A percentile compares a stretch with the other conserved stretches of the same genome.
Conservation (phyloP, 1,284 basidiomycete species). For the Ustilago cynodontis region DNA sequence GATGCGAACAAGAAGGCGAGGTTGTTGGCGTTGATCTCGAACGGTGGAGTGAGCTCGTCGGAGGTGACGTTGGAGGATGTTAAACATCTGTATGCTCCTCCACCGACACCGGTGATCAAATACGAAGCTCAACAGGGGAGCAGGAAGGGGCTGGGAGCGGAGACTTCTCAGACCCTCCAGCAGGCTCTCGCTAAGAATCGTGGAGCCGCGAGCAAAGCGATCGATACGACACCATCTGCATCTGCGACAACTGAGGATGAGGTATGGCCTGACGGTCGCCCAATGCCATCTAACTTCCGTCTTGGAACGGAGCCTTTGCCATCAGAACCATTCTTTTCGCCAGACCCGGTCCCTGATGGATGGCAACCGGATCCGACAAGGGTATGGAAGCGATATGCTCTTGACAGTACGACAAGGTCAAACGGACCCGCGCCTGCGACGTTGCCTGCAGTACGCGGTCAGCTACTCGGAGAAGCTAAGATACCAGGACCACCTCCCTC, state of each 20-base stretch:
- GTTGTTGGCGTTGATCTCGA: conserved; percentile 23
- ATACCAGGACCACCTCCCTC: conserved; percentile 80
- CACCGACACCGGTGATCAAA: conserved; percentile 79
- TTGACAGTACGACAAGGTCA: conserved; percentile 17
- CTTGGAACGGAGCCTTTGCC: conserved; percentile 78
- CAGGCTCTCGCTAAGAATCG: conserved; percentile 11
- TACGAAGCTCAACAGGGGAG: conserved; percentile 81
- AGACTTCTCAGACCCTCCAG: conserved; percentile 6
- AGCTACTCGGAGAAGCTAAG: conserved; percentile 83
- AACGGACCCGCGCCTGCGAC: conserved; percentile 26
- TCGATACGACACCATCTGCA: background rate
- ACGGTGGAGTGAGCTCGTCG: conserved; percentile 13
- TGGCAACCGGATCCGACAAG: conserved; percentile 87
- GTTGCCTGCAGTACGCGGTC: conserved; percentile 78
- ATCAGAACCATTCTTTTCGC: conserved; percentile 79
- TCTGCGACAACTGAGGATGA: background rate
- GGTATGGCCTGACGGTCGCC: conserved; percentile 79
- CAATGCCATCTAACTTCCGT: conserved; percentile 81
- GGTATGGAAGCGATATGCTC: conserved; percentile 75
- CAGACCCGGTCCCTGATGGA: conserved; percentile 80
- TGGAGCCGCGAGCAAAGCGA: background rate
- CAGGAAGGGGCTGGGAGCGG: conserved; percentile 79
- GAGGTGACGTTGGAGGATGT: conserved; percentile 71
- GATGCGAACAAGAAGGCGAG: conserved; percentile 80
- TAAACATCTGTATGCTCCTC: conserved; percentile 86